Base-by-base conservation (phyloP, 2,329 filamentous ascomycete genomes). In the Exophiala aquamarina region DNA sequence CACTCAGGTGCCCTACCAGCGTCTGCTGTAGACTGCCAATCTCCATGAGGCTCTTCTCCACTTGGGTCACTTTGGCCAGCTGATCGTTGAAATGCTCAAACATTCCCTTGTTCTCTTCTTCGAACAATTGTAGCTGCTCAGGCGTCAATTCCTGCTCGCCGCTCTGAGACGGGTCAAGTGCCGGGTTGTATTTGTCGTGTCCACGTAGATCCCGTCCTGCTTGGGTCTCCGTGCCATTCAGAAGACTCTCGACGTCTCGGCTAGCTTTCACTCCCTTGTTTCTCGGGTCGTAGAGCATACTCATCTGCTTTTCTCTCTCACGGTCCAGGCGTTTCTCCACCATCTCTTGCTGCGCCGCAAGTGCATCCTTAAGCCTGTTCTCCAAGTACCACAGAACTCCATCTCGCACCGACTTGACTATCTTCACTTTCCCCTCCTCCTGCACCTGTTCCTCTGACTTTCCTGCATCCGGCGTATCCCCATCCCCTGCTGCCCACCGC, bases 121-220 rank as follows among this genome's bases (percentile, higher is more conserved):
- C 91, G 70, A 98, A 97, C 64, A 95, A 80, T 66, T 96, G 92
- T 42, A 93, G 73, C 68, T 97, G 92, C 63, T 96, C 90, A 17
- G 83, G 77, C 14, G 86, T 89, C 52, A 96, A 72, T 53, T 83
- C 79, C 5, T 65, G 63, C 14, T 63, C 63, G 2, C 54, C 58
- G 34, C 65, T 61, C 28, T 64, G 64, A 6, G 69, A 35, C 1
- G 55, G 50, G 11, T 57, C 55, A n/a, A 34, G 21, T 34, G 55
- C 51, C 10, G 57, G 57, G 15, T 55, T 58, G 45, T 59, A 59
- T 17, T 48, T 54, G 43, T 59, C 57, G 41, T 53, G 50, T 5
- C 45, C 54, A 32, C 56, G 41, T 20, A 57, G 40, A 40, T 59
- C 57, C 21, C 45, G 49, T n/a, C 43, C 43, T 31, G 28, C 19